Base-by-base conservation (phyloP, 2,329 filamentous ascomycete species). In the Elsinoe australis region DNA sequence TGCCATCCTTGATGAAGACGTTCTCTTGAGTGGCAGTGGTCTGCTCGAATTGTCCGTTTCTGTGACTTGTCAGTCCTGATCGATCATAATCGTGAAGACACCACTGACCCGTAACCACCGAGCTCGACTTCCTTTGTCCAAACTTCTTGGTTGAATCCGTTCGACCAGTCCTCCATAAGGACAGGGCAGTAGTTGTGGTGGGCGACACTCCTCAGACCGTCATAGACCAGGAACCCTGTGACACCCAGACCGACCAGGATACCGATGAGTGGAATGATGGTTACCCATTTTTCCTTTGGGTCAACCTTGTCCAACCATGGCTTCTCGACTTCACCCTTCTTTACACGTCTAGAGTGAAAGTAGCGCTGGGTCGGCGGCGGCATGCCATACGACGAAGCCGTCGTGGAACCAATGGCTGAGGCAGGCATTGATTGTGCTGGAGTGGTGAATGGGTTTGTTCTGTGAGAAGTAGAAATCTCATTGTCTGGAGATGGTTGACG, bases 201-300 rank as follows among this genome's bases (percentile, higher is more conserved):
- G 28, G 84, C 75, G 2, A 92, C 85, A 49, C 78, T 82, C 42
- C 69, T 68, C 31, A 89, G 62, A 3, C 87, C 87, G 55, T 89
- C 82, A 73, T 80, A 92, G 39, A 92, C 71, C 35, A 92, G 67
- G 58, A 89, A 78, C 1, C 74, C 85, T 1, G 82, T 78, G 32
- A 89, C 67, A 2, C 64, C 76, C 28, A 90, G 62, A 10, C 87
- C 87, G 10, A 88, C 52, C 2, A 80, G 39, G 42, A 92, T 77
- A 38, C 85, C 86, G 18, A 87, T 62, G 33, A 88, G 61, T 2
- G 86, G 86, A 50, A 94, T 75, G 53, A 90, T 87, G 2, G 82
- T 88, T 6, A 87, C 80, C 86, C 86, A 92, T 69, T 87, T 92
- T 72, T 90, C 84, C 63, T 80, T 83, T 9, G 83, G 81, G 55